These are phyloP conservation scores for Talaromyces ruber DNA, from an alignment of 495 filamentous ascomycete genomes.

Conservation along the genomic window DNA sequence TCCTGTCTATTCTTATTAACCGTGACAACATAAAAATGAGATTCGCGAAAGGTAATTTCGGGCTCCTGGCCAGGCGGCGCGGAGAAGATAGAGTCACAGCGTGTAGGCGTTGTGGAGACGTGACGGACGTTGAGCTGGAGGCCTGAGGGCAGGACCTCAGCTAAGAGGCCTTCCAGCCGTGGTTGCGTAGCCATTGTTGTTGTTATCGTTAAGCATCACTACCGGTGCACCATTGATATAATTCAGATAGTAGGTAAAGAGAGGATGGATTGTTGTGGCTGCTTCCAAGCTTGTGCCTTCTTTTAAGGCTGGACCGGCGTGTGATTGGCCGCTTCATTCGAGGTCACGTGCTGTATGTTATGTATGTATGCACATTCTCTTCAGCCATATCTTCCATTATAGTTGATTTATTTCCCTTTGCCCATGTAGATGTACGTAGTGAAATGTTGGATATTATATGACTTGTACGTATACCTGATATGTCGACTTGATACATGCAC, in stretches of 20 bases:
- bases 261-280: not conserved
- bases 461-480: too few relatives aligned
- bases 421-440: too few relatives aligned
- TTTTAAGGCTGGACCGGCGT: not conserved
- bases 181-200: conserved; percentile 6
- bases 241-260: not conserved
- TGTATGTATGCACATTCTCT: not conserved
- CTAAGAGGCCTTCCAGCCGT: conserved; percentile 41
- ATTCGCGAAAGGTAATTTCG: conserved; percentile 76
- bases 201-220: not conserved
- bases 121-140: conserved; percentile 71
- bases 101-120: conserved; percentile 74
- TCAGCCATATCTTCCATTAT: not conserved
- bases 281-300: not conserved
- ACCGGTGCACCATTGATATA: not conserved
- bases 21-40: conserved; percentile 74
- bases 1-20: conserved; percentile 31
- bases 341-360: not conserved
- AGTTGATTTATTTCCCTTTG: not conserved
- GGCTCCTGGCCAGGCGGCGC: conserved; percentile 60
- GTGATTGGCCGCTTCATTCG: not conserved
- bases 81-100: conserved; percentile 65
- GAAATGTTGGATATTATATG: too few relatives aligned
- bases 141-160: conserved; percentile 60
- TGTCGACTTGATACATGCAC: too few relatives aligned